Conservation (phyloP, 2,329 filamentous ascomycete genomes). For the Tolypocladium pustulatum region DNA sequence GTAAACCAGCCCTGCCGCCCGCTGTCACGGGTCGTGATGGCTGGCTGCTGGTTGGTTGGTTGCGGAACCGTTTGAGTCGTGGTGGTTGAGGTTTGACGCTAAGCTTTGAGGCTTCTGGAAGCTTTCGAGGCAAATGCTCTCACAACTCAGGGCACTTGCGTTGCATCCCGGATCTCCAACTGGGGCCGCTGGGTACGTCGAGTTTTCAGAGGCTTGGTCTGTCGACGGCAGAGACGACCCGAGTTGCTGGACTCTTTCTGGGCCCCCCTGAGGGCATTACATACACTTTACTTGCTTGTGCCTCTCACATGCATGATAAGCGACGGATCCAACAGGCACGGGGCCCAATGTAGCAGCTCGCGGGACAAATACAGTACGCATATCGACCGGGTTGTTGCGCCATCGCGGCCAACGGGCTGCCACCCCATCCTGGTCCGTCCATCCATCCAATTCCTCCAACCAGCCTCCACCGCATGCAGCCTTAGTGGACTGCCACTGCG, state of each 20-base stretch:
- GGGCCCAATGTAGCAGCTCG: not conserved
- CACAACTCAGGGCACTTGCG: not conserved
- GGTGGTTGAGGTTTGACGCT: not conserved
- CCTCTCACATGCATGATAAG: not conserved
- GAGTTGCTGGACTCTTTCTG: not conserved
- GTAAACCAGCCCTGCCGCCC: not conserved
- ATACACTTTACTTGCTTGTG: too few species aligned
- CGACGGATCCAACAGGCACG: not conserved
- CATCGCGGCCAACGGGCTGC: not conserved
- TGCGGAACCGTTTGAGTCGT: not conserved
- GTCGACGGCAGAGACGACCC: not conserved
- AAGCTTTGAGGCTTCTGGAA: not conserved
- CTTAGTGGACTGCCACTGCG: not conserved
- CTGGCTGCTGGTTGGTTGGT: not conserved
- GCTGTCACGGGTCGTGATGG: not conserved
- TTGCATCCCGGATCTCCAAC: not conserved
- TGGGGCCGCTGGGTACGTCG: not conserved
- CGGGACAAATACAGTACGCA: not conserved
- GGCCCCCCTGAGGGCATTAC: too few species aligned
- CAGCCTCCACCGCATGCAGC: not conserved
- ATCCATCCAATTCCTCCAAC: not conserved
- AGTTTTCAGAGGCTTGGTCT: too few species aligned
- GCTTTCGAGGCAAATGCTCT: not conserved
- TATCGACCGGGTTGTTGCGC: not conserved
- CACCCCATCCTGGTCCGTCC: not conserved